These are phyloP conservation scores for Sporothrix dimorphospora DNA, from an alignment of 2,329 filamentous ascomycete genomes.

Conservation along the genomic window DNA sequence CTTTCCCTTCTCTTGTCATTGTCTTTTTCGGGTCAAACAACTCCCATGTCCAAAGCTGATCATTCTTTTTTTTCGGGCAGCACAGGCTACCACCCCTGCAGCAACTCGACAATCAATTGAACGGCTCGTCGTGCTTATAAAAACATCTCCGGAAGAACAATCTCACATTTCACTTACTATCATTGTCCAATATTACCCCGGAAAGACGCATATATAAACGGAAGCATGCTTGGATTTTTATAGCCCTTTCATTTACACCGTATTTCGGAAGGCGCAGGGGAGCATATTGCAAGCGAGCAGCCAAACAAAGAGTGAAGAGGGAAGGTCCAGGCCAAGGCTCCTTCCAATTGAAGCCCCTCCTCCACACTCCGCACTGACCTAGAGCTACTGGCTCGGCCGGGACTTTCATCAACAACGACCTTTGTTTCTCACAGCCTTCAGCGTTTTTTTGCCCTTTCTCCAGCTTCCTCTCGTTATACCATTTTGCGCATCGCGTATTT, in stretches of 20 bases:
- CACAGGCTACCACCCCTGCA: not conserved
- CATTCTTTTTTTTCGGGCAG: not conserved
- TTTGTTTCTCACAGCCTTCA: not conserved
- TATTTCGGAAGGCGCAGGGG: slow-evolving; percentile 1
- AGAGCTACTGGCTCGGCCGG: slow-evolving; percentile 4
- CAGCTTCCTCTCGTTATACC: not conserved
- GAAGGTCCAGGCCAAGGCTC: slow-evolving; percentile 12
- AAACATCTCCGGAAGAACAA: not conserved
- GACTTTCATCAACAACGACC: not conserved
- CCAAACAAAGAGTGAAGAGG: not conserved
- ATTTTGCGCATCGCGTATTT: not conserved
- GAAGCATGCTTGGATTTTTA: not conserved
- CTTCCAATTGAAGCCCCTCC: slow-evolving; percentile 1
- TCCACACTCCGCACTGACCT: slow-evolving; percentile 11
- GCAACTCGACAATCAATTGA: not conserved
- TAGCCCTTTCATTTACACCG: not conserved
- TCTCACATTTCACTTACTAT: not conserved
- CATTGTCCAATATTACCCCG: not conserved
- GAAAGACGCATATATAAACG: not conserved
- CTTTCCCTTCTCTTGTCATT: not conserved
- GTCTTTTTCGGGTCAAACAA: not conserved
- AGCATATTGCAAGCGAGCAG: not conserved
- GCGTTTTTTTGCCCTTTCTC: not conserved
- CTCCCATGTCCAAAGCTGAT: no score
- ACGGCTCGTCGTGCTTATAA: not conserved